Conservation (phyloP, 2,329 filamentous ascomycete species). For the Aspergillus glaucus region DNA sequence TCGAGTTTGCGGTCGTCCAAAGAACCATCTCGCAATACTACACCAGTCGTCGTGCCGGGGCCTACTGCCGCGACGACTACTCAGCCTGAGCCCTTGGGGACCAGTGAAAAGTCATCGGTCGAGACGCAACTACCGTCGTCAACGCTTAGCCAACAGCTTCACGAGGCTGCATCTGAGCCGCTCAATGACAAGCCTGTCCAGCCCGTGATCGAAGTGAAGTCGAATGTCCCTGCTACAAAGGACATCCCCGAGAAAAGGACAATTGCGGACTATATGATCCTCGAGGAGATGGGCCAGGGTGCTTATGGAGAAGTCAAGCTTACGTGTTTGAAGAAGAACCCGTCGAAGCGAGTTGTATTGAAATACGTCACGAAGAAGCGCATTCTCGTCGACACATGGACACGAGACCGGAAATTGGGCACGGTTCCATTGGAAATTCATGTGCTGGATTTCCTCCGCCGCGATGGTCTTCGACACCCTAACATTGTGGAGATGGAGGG, state of each 20-base stretch:
- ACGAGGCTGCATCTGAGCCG: constrained; percentile 43
- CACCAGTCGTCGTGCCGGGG: constrained; percentile 65
- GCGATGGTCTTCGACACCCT: constrained; percentile 58
- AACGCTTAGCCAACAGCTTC: constrained; percentile 47
- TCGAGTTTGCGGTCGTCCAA: constrained; percentile 47
- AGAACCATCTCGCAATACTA: constrained; percentile 57
- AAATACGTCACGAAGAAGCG: constrained; percentile 97
- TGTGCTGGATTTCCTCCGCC: constrained; percentile 84
- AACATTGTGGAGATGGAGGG: constrained; percentile 65
- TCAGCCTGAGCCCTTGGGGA: constrained; percentile 16
- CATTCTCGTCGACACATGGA: constrained; percentile 98
- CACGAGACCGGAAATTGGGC: constrained; percentile 81
- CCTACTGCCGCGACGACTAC: constrained; percentile 23
- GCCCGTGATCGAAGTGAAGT: constrained; percentile 23
- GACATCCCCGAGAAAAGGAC: constrained; percentile 60
- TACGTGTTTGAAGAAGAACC: constrained; percentile 72
- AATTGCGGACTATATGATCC: constrained; percentile 82
- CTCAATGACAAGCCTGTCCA: constrained; percentile 38
- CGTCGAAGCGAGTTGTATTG: constrained; percentile 76
- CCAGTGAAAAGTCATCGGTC: constrained; percentile 19
- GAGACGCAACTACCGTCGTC: constrained; percentile 38
- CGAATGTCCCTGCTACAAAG: constrained; percentile 17
- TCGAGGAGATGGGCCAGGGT: constrained; percentile 98
- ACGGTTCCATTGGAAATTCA: constrained; percentile 97
- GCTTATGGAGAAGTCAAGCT: constrained; percentile 98